Percentiles rank a stretch among this genome's conserved stretches.
Conservation (phyloP, 257 asterid genomes). For the Eucommia ulmoides region DNA sequence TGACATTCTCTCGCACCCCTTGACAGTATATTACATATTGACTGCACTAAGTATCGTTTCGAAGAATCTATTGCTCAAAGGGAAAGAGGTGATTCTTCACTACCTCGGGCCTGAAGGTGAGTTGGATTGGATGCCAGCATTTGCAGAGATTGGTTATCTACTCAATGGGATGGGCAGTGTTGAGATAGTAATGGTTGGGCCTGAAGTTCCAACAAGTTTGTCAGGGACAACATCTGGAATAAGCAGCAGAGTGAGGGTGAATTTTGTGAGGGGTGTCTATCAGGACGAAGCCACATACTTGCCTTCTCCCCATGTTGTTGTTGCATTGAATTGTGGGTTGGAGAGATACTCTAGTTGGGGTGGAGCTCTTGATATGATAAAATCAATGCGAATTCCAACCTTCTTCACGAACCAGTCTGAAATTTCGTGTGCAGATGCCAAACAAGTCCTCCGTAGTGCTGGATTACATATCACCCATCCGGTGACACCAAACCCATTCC, state of each 20-base stretch:
- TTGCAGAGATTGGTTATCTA: constrained; percentile 22
- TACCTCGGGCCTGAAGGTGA: constrained; percentile 27
- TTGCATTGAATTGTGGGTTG: constrained; percentile 21
- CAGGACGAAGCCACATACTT: constrained; percentile 15
- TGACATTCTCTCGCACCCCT: constrained; percentile 27
- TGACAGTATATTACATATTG: constrained; percentile 19
- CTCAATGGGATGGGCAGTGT: constrained; percentile 17
- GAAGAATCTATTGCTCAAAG: constrained; percentile 16
- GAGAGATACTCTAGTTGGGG: constrained; percentile 15
- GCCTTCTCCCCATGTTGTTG: constrained; percentile 12
- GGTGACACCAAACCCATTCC: constrained; percentile 28
- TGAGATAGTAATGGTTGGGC: constrained; percentile 22
- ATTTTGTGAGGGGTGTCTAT: constrained; percentile 11
- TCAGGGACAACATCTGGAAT: constrained; percentile 18
- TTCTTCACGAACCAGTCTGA: constrained; percentile 20
- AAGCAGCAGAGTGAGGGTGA: constrained; percentile 16
- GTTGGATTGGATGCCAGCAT: constrained; percentile 27
- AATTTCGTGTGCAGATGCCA: constrained; percentile 17
- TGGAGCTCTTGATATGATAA: constrained; percentile 23
- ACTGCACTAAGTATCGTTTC: constrained; percentile 16
- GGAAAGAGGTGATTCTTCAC: constrained; percentile 25
- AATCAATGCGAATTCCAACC: constrained; percentile 12
- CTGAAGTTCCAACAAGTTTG: constrained; percentile 21
- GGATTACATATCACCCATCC: constrained; percentile 21
- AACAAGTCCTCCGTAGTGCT: constrained; percentile 13